Percentiles rank a stretch among this genome's conserved stretches.
Evolutionary conservation across 1,139 yeast species (phyloP).

Genomic region (Diutina catenulata): DNA sequence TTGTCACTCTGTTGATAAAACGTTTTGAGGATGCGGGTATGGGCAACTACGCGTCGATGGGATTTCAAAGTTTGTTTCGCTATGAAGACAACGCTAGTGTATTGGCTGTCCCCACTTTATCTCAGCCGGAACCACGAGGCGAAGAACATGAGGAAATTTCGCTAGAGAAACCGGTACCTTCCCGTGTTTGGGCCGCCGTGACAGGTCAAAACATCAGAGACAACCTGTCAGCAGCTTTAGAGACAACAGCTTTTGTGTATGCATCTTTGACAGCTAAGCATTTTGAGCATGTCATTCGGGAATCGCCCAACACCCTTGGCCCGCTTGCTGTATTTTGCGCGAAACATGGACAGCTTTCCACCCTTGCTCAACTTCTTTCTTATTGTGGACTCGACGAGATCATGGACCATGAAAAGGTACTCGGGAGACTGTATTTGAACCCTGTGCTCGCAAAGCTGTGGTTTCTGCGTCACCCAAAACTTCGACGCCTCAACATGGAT

Average conservation of each 20-base stretch:
- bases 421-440: constrained; percentile 13
- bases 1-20: background rate
- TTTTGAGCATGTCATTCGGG: constrained; percentile 14
- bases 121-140: background rate
- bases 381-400: constrained; percentile 21
- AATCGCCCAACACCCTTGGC: constrained; percentile 18
- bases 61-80: background rate
- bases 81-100: background rate
- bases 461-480: constrained; percentile 9
- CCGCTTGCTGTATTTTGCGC: constrained; percentile 19
- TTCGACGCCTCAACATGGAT: constrained; percentile 9
- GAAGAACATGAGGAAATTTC: constrained; percentile 12
- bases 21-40: background rate
- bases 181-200: constrained; percentile 18
- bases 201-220: too few species aligned
- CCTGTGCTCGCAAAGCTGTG: constrained; percentile 20
- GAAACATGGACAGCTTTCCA: constrained; percentile 11
- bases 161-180: constrained; percentile 17
- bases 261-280: constrained; percentile 10
- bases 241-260: constrained; percentile 9
- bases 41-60: constrained; percentile 1
- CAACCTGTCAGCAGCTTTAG: constrained; percentile 14
- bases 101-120: background rate
- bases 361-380: constrained; percentile 17
- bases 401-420: constrained; percentile 15